Conservation (phyloP, 768 basidiomycete species). For the Suillus discolor region DNA sequence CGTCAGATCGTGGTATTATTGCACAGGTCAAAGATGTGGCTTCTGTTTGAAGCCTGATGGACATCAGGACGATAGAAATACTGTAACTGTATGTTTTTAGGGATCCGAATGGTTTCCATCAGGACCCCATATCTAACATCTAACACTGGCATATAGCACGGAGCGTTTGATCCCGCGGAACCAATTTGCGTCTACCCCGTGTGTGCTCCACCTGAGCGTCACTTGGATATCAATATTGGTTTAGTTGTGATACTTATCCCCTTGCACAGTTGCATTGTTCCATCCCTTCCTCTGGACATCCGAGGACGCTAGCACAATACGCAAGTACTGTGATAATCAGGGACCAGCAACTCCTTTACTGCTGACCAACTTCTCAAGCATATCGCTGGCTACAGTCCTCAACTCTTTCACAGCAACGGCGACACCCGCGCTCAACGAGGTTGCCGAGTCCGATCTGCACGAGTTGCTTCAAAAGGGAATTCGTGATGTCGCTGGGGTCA, state of each 20-base stretch:
- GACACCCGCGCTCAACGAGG: constrained; percentile 1
- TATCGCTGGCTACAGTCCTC: background rate
- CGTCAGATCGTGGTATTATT: too few species aligned
- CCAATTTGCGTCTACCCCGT: too few species aligned
- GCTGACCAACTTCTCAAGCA: background rate
- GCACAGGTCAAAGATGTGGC: too few species aligned
- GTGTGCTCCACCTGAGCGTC: too few species aligned
- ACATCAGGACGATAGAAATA: too few species aligned
- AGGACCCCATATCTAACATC: too few species aligned
- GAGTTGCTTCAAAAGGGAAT: constrained; percentile 14
- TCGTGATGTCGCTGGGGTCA: constrained; percentile 14
- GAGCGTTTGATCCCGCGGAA: too few species aligned
- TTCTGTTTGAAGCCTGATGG: too few species aligned
- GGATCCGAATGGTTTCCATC: too few species aligned
- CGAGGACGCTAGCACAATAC: background rate
- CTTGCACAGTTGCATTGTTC: background rate
- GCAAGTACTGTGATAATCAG: background rate
- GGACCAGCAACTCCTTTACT: background rate
- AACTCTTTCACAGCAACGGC: background rate
- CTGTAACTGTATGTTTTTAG: too few species aligned
- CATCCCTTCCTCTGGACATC: background rate
- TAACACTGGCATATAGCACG: too few species aligned
- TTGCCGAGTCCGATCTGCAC: constrained; percentile 8
- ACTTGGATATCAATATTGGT: too few species aligned
- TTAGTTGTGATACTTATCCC: background rate